Percentiles rank a stretch among this genome's conserved stretches.
phyloP scores from a whole-genome alignment of 441 rosid species.

The Cnidoscolus chayamansa region DNA sequence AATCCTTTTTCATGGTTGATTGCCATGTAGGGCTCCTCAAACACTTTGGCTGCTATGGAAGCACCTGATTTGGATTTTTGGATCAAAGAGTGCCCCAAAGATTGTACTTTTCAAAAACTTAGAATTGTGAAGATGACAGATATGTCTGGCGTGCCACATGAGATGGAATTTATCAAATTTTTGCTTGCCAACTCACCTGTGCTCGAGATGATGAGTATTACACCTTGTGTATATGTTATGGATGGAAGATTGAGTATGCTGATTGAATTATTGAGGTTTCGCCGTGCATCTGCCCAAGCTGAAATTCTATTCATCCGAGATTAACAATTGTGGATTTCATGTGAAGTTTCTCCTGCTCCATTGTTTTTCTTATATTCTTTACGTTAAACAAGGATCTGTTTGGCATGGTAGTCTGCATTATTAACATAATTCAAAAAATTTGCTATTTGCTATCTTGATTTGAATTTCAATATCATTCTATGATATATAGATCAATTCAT shows the following conservation, averaged over 20 bases:
- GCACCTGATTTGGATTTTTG: constrained; percentile 57
- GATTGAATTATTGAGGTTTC: constrained; percentile 60
- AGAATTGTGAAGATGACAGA: constrained; percentile 64
- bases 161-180: constrained; percentile 74
- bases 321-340: constrained; percentile 22
- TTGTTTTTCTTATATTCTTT: not conserved
- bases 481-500: not conserved
- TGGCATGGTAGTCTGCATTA: not conserved
- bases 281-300: constrained; percentile 70
- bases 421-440: not conserved
- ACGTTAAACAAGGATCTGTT: not conserved
- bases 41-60: constrained; percentile 45
- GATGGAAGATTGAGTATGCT: constrained; percentile 59
- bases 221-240: constrained; percentile 47
- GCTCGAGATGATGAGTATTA: constrained; percentile 56
- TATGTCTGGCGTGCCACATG: constrained; percentile 60
- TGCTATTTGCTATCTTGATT: not conserved
- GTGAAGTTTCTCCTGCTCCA: constrained; percentile 2
- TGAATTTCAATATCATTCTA: not conserved
- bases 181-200: constrained; percentile 64
- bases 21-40: constrained; percentile 53
- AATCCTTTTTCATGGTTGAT: constrained; percentile 4
- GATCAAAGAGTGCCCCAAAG: constrained; percentile 46
- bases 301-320: constrained; percentile 61
- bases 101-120: constrained; percentile 52